A percentile compares a stretch with the other conserved stretches of the same genome.
Evolutionary conservation across 2,329 filamentous ascomycete species (phyloP).

Genomic region (Coniosporium tulheliwenetii): DNA sequence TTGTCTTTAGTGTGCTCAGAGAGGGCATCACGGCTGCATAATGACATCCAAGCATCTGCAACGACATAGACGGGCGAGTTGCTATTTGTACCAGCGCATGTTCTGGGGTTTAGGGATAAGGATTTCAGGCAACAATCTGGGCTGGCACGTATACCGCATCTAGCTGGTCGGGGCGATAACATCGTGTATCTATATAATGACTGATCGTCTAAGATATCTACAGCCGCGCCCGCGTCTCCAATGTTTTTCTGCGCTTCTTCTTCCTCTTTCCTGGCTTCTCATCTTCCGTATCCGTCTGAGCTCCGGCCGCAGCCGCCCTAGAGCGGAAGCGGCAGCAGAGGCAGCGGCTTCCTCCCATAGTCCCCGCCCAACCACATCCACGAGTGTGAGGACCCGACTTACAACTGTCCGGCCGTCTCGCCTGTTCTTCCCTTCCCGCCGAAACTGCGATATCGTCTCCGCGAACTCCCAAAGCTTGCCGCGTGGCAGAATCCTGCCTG

Average conservation of each 20-base stretch:
- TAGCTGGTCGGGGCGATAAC: too few species aligned
- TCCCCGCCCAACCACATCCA: constrained; percentile 54
- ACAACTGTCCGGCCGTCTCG: constrained; percentile 85
- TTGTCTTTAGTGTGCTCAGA: too few species aligned
- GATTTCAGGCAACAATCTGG: too few species aligned
- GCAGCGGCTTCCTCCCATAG: constrained; percentile 41
- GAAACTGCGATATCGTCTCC: constrained; percentile 66
- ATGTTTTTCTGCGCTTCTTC: constrained; percentile 2
- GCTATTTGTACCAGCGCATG: too few species aligned
- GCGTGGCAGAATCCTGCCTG: constrained; percentile 48
- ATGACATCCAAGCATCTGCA: too few species aligned
- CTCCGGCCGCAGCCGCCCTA: background rate
- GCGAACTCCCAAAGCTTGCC: constrained; percentile 86
- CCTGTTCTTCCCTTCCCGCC: constrained; percentile 88
- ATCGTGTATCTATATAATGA: background rate
- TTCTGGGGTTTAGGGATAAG: too few species aligned
- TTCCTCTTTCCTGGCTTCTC: background rate
- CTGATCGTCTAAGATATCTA: background rate
- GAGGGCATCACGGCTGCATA: too few species aligned
- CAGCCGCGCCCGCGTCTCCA: constrained; percentile 1
- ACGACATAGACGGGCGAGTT: too few species aligned
- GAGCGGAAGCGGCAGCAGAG: too few species aligned
- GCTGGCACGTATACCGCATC: too few species aligned
- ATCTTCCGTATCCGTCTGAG: background rate
- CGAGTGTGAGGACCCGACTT: constrained; percentile 61